Conservation (phyloP, 2,329 filamentous ascomycete species). For the Myriosclerotinia curreyana region DNA sequence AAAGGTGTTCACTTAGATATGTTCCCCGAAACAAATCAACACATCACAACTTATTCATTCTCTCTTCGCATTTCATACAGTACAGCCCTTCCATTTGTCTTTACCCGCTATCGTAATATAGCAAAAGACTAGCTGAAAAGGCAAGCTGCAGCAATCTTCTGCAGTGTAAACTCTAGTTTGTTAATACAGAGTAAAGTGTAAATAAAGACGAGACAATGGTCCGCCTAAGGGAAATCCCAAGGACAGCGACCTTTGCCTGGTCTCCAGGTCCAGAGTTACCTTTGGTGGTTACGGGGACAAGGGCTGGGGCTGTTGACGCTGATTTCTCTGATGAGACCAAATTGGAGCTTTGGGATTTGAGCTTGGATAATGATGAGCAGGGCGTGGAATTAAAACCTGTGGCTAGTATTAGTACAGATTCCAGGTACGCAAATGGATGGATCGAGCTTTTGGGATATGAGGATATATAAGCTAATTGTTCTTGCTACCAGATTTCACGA, state of each 20-base stretch:
- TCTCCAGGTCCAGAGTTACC: conserved; percentile 76
- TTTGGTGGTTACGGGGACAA: conserved; percentile 87
- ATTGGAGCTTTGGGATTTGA: conserved; percentile 93
- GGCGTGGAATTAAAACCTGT: conserved; percentile 82
- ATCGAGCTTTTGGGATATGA: conserved; percentile 10
- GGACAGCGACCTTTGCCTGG: conserved; percentile 97
- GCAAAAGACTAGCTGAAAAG: conserved; percentile 1
- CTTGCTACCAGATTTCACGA: conserved; percentile 80
- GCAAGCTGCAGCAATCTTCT: conserved; percentile 15
- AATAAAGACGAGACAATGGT: conserved; percentile 62
- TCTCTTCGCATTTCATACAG: not conserved
- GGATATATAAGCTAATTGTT: conserved; percentile 21
- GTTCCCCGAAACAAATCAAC: conserved; percentile 15
- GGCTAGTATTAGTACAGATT: conserved; percentile 80
- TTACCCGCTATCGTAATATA: not conserved
- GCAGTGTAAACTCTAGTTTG: conserved; percentile 21
- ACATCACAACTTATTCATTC: conserved; percentile 1
- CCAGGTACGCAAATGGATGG: conserved; percentile 62
- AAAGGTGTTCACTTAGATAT: conserved; percentile 22
- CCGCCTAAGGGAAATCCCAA: conserved; percentile 90
- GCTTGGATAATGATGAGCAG: conserved; percentile 71
- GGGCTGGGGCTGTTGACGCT: conserved; percentile 90
- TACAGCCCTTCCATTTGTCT: not conserved
- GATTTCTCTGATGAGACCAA: conserved; percentile 98
- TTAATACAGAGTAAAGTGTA: not conserved